Base-by-base conservation (phyloP, 1,284 basidiomycete genomes). In the Microbotryomycetes sp. region DNA sequence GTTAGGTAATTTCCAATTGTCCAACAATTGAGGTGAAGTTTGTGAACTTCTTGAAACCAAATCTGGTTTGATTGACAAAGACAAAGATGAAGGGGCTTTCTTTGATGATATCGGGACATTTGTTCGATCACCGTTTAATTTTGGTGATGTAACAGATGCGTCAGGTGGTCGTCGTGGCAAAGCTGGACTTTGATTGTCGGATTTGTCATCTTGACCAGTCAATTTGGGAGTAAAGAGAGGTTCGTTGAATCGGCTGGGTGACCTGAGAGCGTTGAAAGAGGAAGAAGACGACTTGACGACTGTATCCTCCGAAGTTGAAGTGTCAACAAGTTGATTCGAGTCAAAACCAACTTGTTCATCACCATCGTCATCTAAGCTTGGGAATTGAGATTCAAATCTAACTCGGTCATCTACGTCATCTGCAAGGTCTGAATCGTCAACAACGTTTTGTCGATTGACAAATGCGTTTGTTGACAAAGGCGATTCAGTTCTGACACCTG, bases 21-120 rank as follows among this genome's bases (percentile, higher is more conserved):
- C 64, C 49, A 70, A 58, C 4, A 70, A 57, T 54, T 58, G 53
- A 29, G 68, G 71, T 14, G 63, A 66, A 6, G 71, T 72, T 59
- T 72, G 70, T 28, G 66, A 69, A 6, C 49, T 61, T 50, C 67
- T 60, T 25, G 59, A 64, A 26, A 71, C 68, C 49, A 71, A 58
- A 5, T 62, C 55, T 4, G 70, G 69, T 47, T 65, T 69, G 49
- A 6, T 19, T 56, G 28, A 4, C 31, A 25, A 0, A 55, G 60
- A 12, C 62, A 64, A 4, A 61, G 58, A 12, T 63, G 60, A 12
- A 60, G 60, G 16, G 64, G 63, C 36, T 42, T 42, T 9, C 36
- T n/a, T n/a, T n/a, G n/a, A n/a, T n/a, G n/a, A n/a, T n/a, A n/a
- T n/a, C n/a, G n/a, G n/a, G n/a, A n/a, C n/a, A n/a, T n/a, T n/a